Evolutionary conservation across 2,329 filamentous ascomycete genomes (phyloP), one percentile per base, ranked within the genome.

Genomic region (Alternaria conjuncta): DNA sequence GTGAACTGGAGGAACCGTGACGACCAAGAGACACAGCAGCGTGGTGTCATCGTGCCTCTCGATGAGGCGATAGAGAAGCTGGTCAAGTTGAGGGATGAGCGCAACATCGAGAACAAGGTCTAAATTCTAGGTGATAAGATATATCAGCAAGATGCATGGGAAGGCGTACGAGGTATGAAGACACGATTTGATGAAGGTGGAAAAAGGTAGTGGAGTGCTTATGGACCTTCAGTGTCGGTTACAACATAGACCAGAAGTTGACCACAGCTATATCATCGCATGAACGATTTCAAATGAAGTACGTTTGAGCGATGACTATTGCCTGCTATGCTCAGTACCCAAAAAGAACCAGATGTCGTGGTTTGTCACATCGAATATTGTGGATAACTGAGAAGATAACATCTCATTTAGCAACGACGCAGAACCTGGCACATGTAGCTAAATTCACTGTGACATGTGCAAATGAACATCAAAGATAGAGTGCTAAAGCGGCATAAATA

Each of bases 1-100:
- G 87, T 90, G 65, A 90, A 90, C 75, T 88, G 90, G 71, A 83
- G 88, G 45, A 90, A 90, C 77, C 82, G 88, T 55, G 88, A 90
- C 71, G 86, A 89, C 69, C 86, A 86, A 18, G 82, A 83, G 45
- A 88, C 86, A 10, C 88, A 90, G 78, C 85, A 87, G 68, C 84
- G 87, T 81, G 88, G 88, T 26, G 84, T 88, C 68, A 82, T 90
- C 74, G 80, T 90, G 32, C 86, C 87, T 12, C 80, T 90, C 4
- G 85, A 89, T 46, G 86, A 87, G 73, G 87, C 84, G 15, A 81
- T 89, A 20, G 76, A 80, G 71, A 87, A 87, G 80, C 78, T 90
- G 57, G 73, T 75, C 32, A 66, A 69, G 54, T 67, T 86, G 67
- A 80, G 82, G 70, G 82, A 85, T 65, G 79, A 81, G 74, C 75